Conservation (phyloP, 441 rosid species). For the Raphanus hybrid region DNA sequence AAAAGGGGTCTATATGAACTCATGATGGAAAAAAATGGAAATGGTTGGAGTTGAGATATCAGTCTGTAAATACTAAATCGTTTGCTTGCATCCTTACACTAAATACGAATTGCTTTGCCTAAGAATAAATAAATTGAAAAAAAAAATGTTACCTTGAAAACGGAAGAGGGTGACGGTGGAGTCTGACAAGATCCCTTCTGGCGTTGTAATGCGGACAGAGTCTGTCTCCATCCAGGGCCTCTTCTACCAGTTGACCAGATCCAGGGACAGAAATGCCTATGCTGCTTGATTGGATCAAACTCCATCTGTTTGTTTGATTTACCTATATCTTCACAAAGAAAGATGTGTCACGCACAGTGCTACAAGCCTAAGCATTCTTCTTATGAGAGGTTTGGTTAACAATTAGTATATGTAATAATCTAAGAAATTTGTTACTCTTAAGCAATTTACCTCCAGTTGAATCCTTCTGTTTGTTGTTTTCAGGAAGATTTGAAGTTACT, state of each 20-base stretch:
- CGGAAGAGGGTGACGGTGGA: conserved; percentile 58
- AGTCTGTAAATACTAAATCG: background rate
- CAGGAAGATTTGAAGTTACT: conserved; percentile 44
- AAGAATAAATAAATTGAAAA: background rate
- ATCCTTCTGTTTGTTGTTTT: conserved; percentile 45
- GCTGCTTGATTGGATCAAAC: conserved; percentile 94
- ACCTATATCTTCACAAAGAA: conserved; percentile 46
- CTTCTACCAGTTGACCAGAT: conserved; percentile 61
- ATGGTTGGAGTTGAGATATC: background rate
- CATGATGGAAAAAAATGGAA: conserved; percentile 6
- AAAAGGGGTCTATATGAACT: conserved; percentile 10
- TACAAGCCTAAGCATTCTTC: background rate
- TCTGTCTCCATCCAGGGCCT: conserved; percentile 85
- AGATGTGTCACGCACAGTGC: background rate
- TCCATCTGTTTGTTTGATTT: conserved; percentile 54
- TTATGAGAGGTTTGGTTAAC: conserved; percentile 3
- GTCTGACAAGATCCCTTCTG: conserved; percentile 53
- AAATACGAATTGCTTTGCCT: background rate
- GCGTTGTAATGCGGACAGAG: conserved; percentile 71
- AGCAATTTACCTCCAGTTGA: conserved; percentile 51
- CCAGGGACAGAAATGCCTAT: conserved; percentile 97
- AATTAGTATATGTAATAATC: background rate
- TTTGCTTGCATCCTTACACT: conserved; percentile 10
- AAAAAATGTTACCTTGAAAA: conserved; percentile 60
- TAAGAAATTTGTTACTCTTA: conserved; percentile 16